These are phyloP conservation scores for Mediolabrus comicus DNA, from an alignment of 108 stramenopile species.

Conservation along the genomic window DNA sequence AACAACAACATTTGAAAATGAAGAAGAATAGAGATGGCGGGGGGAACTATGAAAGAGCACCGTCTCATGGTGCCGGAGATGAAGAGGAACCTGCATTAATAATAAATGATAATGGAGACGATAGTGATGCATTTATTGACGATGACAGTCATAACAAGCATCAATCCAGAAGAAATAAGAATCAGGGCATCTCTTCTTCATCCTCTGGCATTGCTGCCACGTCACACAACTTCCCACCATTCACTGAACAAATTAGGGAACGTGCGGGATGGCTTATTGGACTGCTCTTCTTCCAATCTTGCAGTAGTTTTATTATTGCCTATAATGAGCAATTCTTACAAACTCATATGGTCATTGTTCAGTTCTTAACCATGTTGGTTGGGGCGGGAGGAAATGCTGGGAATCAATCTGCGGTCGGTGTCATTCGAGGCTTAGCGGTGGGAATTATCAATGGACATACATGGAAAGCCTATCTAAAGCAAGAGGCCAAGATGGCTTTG, in stretches of 20 bases:
- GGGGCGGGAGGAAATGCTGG: slow-evolving; percentile 92
- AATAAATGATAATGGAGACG: slow-evolving; percentile 9
- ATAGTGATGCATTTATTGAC: slow-evolving; percentile 23
- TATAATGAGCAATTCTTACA: slow-evolving; percentile 80
- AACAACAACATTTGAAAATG: background rate
- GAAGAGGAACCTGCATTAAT: background rate
- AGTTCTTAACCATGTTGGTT: slow-evolving; percentile 91
- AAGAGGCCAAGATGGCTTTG: slow-evolving; percentile 77
- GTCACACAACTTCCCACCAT: slow-evolving; percentile 27
- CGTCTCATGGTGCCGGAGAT: background rate
- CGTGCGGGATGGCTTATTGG: slow-evolving; percentile 86
- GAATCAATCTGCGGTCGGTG: slow-evolving; percentile 89
- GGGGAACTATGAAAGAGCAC: slow-evolving; percentile 22
- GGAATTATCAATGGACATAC: slow-evolving; percentile 69
- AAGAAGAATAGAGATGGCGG: slow-evolving; percentile 11
- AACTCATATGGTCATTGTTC: slow-evolving; percentile 81
- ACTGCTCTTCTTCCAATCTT: slow-evolving; percentile 80
- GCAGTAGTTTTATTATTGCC: slow-evolving; percentile 78
- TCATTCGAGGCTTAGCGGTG: slow-evolving; percentile 82
- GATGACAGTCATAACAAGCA: slow-evolving; percentile 53
- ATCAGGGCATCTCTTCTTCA: background rate
- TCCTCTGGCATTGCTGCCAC: background rate
- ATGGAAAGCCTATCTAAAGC: slow-evolving; percentile 51
- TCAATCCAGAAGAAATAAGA: background rate
- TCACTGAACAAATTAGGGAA: slow-evolving; percentile 67